These are phyloP conservation scores for Mycena citricolor DNA, from an alignment of 1,284 basidiomycete genomes.

Conservation along the genomic window DNA sequence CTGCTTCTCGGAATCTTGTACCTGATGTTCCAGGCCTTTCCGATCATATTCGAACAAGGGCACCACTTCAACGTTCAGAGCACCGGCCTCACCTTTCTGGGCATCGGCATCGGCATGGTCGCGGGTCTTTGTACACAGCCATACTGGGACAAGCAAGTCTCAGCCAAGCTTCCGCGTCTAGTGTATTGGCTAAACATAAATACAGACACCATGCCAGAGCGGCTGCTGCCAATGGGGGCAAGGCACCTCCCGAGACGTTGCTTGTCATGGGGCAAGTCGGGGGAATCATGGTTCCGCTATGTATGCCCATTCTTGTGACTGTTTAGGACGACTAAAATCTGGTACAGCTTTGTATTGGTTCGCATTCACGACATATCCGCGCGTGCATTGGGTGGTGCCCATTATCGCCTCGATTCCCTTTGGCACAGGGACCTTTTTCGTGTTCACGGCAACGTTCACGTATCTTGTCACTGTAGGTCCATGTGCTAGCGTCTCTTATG, in stretches of 20 bases:
- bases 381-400: conserved; percentile 72
- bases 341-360: conserved; percentile 62
- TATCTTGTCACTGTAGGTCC: conserved; percentile 54
- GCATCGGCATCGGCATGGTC: conserved; percentile 70
- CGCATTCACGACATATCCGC: conserved; percentile 68
- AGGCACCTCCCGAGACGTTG: conserved; percentile 67
- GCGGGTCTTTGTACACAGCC: conserved; percentile 56
- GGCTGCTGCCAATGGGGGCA: conserved; percentile 40
- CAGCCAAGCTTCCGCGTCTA: conserved; percentile 29
- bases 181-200: conserved; percentile 20
- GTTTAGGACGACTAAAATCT: not conserved
- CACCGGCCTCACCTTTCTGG: conserved; percentile 69
- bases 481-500: not conserved
- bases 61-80: conserved; percentile 63
- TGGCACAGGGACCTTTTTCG: conserved; percentile 57
- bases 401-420: conserved; percentile 66
- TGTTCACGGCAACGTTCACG: conserved; percentile 71
- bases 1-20: conserved; percentile 77
- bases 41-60: conserved; percentile 61
- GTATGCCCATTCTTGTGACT: conserved; percentile 29
- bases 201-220: conserved; percentile 48
- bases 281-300: conserved; percentile 64
- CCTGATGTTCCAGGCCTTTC: conserved; percentile 71
- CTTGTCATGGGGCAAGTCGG: conserved; percentile 70
- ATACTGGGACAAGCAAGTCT: conserved; percentile 57